Base-by-base conservation (phyloP, 208 protist species). In the Trypanosoma caninum region DNA sequence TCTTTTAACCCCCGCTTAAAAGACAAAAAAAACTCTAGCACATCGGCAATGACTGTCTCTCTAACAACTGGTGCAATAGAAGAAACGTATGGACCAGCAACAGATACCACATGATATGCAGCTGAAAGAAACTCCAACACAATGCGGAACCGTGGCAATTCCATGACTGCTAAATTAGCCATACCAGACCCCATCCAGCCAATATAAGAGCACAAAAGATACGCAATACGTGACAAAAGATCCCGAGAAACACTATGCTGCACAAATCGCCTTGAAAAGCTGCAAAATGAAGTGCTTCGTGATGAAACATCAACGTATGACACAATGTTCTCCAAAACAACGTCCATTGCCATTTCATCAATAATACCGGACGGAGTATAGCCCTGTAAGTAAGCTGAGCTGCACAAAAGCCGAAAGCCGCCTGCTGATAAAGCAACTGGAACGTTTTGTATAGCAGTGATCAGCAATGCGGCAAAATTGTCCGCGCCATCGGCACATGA, bases 251-350 rank as follows among this genome's bases (percentile, higher is more conserved):
- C 64, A 13, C 65, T 61, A 51, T 89, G 75, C 16, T 79, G 71
- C n/a, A 88, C 44, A 71, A 86, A 89, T 31, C 72, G 76, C 20
- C 87, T 69, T 28, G 76, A 78, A 65, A 81, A 89, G 42, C 61
- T 57, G 71, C 74, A 94, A 60, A 91, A 87, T 33, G 59, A 66
- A n/a, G 7, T 56, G 13, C 18, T 52, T 31, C 61, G 59, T 25
- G 46, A 46, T 20, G 45, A 18, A 37, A 59, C 1, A 27, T 57
- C n/a, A 45, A 58, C 20, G 14, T 30, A 38, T 11, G 34, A 52
- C 18, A 56, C 55, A 4, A 74, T 73, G 11, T 73, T 56, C 7
- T 51, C 52, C 31, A 79, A 59, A 4, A 75, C 65, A 10, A 57
- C 65, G 27, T 46, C 37, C 35, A 74, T 72, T 25, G 59, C 35